Conservation (phyloP, 371 early-diverging fungal species). For the Parasitella parasitica region DNA sequence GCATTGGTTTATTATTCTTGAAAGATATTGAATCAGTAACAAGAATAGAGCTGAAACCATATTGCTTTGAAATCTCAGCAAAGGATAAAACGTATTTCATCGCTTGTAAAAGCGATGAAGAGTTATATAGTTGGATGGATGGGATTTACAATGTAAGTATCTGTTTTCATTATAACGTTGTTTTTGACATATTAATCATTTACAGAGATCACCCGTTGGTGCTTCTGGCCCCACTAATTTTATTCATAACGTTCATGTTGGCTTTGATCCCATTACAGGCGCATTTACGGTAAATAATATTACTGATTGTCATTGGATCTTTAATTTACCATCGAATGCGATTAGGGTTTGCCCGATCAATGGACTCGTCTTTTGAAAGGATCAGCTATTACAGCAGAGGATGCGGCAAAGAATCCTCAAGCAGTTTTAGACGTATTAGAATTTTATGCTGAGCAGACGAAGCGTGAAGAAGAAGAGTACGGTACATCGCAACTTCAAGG, state of each 20-base stretch:
- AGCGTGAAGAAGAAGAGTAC: conserved; percentile 53
- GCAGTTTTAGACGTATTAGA: conserved; percentile 96
- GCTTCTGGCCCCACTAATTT: conserved; percentile 92
- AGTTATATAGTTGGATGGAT: conserved; percentile 96
- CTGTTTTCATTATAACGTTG: neutral
- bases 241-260: conserved; percentile 93
- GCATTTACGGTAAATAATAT: conserved; percentile 73
- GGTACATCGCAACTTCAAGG: conserved; percentile 35
- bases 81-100: conserved; percentile 85
- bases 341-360: conserved; percentile 87
- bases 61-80: conserved; percentile 88
- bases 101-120: conserved; percentile 89
- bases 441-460: conserved; percentile 88
- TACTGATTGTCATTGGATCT: neutral
- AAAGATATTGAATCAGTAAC: conserved; percentile 84
- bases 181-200: neutral
- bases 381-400: conserved; percentile 93
- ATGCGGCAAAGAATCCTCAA: conserved; percentile 94
- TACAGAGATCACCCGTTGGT: conserved; percentile 78
- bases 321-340: neutral
- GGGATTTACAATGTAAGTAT: conserved; percentile 78
- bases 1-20: conserved; percentile 77
- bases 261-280: conserved; percentile 91
- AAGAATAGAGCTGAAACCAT: conserved; percentile 81
- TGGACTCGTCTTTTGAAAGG: conserved; percentile 89